Evolutionary conservation across 345 rosid species (phyloP), one percentile per base, ranked within the genome.

Genomic region (Brassica cretica): DNA sequence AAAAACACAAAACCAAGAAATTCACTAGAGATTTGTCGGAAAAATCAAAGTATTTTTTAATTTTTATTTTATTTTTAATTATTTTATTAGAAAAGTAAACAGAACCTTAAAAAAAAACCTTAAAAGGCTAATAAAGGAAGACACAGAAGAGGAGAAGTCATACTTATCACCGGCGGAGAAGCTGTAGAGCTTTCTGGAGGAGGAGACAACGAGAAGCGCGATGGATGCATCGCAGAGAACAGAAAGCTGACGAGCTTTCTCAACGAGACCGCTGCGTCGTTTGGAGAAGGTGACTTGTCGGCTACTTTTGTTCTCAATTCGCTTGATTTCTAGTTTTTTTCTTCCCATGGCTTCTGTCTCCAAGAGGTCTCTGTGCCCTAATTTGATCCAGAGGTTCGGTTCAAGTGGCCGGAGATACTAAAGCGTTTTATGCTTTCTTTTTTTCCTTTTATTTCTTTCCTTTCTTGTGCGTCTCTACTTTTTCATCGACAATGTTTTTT

Each of bases 201-300:
- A 16, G 5, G 82, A 79, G 70, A 79, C 71, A 27, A 79, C 74
- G 37, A 79, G 82, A 25, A 79, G 78, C 16, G 82, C 82, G 8
- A 79, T 66, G 60, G 82, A 73, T 7, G 78, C 88, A 76, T 91
- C 93, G 71, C 97, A 89, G 64, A 91, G 94, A 73, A 91, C 76
- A 65, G 94, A 83, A 83, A 91, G 90, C 77, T 91, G 89, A 15
- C 81, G 86, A 71, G 93, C 91, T 74, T 91, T 91, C 78, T 91
- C 90, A 72, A 88, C 78, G 82, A 89, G 78, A 24, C 82, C 82
- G 78, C 19, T 79, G n/a, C 94, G 87, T 18, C 97, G 78, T 82
- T 89, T 91, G 2, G 90, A 88, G 83, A 91, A 91, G 11, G 93
- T 86, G 4, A 88, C 91, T 75, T 88, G 94, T 9, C 94, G 91